Evolutionary conservation across 345 rosid genomes (phyloP), one percentile per base, ranked within the genome.

Genomic region (Camelina neglecta): DNA sequence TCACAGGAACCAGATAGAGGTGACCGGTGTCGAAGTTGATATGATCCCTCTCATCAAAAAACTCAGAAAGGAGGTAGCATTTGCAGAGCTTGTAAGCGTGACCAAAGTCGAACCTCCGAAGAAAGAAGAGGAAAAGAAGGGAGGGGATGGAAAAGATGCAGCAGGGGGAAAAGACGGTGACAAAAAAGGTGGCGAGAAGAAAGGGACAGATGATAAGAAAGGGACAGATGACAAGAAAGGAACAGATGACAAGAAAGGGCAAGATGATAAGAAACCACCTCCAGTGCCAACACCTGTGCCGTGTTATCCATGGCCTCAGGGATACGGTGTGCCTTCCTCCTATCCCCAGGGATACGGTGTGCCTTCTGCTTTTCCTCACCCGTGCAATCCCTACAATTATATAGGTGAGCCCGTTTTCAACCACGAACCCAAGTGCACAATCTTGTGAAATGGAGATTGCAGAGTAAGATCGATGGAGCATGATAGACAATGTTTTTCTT

Each of bases 1-100:
- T 12, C 86, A 81, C 16, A 73, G 79, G 83, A 81, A 65, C 74
- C 82, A 85, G 50, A 86, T 86, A 26, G 90, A 85, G 75, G 81
- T 88, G 4, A 81, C 62, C 0, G 90, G 90, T 31, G 85, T 80
- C 7, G 83, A 76, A 13, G 74, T 87, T 1, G 86, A 86, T 51
- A 26, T 83, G 60, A 83, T 77, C 3, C 2, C 15, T 9, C 76
- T 86, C 0, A 70, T 82, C 9, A 56, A 61, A 31, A 15, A 7
- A 70, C 56, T 85, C 2, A 79, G 86, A 23, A 86, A 81, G 61
- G 74, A 66, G 6, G 57, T 88, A 3, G 87, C 90, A 0, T 9
- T 38, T 36, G 84, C 90, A 4, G 83, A 79, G 70, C 65, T 87
- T 33, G 75, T 83, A 0, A 85, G 81, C 60, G 88, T 68, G 0